Evolutionary conservation across 2,329 filamentous ascomycete species (phyloP), one percentile per base, ranked within the genome.

Genomic region (Colletotrichum gloeosporioides): DNA sequence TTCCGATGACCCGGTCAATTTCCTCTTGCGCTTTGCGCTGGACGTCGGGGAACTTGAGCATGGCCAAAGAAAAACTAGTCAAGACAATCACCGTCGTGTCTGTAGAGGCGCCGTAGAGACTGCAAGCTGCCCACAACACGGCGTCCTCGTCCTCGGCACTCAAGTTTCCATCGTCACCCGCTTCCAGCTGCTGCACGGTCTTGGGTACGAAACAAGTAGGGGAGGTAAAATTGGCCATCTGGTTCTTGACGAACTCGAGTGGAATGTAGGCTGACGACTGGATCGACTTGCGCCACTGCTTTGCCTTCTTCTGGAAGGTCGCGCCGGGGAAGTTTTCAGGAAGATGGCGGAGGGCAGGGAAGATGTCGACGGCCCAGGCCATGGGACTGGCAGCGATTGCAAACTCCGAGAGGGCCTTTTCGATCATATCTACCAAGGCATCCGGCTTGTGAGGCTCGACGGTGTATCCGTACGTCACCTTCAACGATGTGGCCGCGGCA

Each of bases 351-450:
- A 85, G 77, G 3, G 59, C 36, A 1, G 84, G 84, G 0, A 86
- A n/a, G 0, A 81, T 78, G 29, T 86, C 84, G 8, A 85, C 83
- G 0, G 78, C 29, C 84, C 84, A 86, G 5, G 78, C 63, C n/a
- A 82, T 69, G 1, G 84, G 84, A 0, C 82, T 78, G 8, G 80
- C 69, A 4, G 83, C 81, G 9, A 71, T 59, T 0, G 81, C 81
- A 59, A 85, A 81, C 16, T 83, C 77, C 9, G 62, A 62, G 79
- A 84, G 81, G 75, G 82, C 81, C 5, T 69, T 67, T 6, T 84
- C 82, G 7, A 82, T 79, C 13, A 84, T 63, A 1, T 66, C 53
- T 4, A 85, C 81, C 7, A 86, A 75, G 3, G 80, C 79, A 36
- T 86, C 84, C 3, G 66, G 16, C 18, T 79, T 78, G n/a, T 80